Conservation (phyloP, 208 protist genomes). For the Blechomonas ayalai region DNA sequence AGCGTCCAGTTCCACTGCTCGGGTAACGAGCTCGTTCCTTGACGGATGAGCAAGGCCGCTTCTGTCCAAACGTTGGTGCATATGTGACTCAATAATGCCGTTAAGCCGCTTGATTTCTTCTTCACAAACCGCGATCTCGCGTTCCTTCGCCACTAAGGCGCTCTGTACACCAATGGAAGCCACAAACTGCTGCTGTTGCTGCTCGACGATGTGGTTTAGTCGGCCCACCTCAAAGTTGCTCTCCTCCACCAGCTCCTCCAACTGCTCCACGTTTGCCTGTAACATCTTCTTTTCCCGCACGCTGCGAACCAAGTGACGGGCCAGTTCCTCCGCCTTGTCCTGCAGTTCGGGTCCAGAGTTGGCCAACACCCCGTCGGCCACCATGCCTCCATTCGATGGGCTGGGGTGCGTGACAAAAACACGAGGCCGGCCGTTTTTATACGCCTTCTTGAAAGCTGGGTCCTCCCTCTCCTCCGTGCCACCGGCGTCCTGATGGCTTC, state of each 20-base stretch:
- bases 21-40: constrained; percentile 17
- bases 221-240: constrained; percentile 51
- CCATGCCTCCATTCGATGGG: too few relatives aligned
- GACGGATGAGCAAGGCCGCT: constrained; percentile 7
- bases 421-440: too few relatives aligned
- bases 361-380: too few relatives aligned
- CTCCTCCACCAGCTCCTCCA: constrained; percentile 57
- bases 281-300: constrained; percentile 64
- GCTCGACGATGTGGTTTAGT: constrained; percentile 34
- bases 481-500: too few relatives aligned
- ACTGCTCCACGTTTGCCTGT: constrained; percentile 38
- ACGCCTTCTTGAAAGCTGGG: too few relatives aligned
- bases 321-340: constrained; percentile 68
- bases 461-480: too few relatives aligned
- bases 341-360: constrained; percentile 42
- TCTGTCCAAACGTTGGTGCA: constrained; percentile 14
- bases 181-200: constrained; percentile 27
- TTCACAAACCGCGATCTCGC: constrained; percentile 70
- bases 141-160: constrained; percentile 61
- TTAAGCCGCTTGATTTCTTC: constrained; percentile 66
- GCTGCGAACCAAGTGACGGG: constrained; percentile 68
- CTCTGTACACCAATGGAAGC: constrained; percentile 22
- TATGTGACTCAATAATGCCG: constrained; percentile 40
- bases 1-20: constrained; percentile 27
- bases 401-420: too few relatives aligned